Conservation (phyloP, 306 rosid genomes). For the Rubus parviflorus region DNA sequence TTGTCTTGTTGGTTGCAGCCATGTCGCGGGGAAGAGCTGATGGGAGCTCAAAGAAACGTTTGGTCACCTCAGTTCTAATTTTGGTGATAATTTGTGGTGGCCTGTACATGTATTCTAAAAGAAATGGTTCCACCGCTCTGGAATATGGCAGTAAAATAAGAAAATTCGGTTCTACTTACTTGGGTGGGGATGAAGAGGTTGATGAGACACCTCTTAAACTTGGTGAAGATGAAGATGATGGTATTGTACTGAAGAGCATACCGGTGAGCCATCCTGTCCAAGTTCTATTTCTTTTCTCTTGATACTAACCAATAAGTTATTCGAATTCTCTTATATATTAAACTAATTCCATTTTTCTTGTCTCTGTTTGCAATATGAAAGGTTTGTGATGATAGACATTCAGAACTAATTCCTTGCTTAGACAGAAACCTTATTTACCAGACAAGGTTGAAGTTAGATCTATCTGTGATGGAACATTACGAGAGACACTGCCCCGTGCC, state of each 20-base stretch:
- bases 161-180: conserved; percentile 74
- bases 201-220: conserved; percentile 57
- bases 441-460: conserved; percentile 90
- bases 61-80: conserved; percentile 54
- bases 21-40: conserved; percentile 92
- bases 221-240: conserved; percentile 59
- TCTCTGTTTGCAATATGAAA: conserved; percentile 39
- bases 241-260: conserved; percentile 64
- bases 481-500: conserved; percentile 95
- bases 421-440: conserved; percentile 95
- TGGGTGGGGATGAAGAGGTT: conserved; percentile 73
- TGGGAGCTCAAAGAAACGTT: conserved; percentile 72
- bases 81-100: conserved; percentile 65
- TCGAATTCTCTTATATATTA: not conserved
- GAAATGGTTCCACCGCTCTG: conserved; percentile 60
- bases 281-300: not conserved
- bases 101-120: conserved; percentile 62
- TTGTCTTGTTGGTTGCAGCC: conserved; percentile 24
- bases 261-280: conserved; percentile 60
- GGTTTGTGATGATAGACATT: conserved; percentile 96
- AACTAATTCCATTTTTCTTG: not conserved
- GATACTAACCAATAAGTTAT: not conserved
- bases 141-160: conserved; percentile 73
- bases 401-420: conserved; percentile 93
- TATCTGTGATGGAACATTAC: conserved; percentile 93